Evolutionary conservation across 129 eudicot genomes (phyloP).

Genomic region (Helichrysum umbraculigerum): DNA sequence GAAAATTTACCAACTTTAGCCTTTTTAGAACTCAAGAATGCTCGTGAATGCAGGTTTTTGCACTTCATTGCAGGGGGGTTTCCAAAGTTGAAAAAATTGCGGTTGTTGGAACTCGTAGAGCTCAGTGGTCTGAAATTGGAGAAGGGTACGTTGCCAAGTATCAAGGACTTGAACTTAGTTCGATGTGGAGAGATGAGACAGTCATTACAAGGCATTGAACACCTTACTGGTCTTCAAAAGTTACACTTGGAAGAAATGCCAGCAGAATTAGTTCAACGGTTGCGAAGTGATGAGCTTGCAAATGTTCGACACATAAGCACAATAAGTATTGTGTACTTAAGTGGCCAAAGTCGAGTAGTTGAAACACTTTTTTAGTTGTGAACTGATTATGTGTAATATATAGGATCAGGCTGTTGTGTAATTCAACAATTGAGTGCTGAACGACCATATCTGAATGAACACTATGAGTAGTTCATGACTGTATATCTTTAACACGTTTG

Average conservation of each 20-base stretch:
- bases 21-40: conserved; percentile 48
- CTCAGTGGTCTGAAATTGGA: conserved; percentile 39
- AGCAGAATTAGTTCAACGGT: conserved; percentile 33
- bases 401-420: conserved; percentile 8
- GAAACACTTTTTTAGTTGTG: conserved; percentile 36
- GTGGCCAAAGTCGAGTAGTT: conserved; percentile 25
- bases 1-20: conserved; percentile 41
- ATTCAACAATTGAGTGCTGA: background rate
- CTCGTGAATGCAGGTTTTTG: conserved; percentile 38
- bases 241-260: conserved; percentile 58
- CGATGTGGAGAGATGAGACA: conserved; percentile 44
- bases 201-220: conserved; percentile 48
- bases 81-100: conserved; percentile 45
- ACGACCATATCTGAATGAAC: background rate
- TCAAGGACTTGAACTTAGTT: conserved; percentile 41
- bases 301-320: conserved; percentile 40
- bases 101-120: conserved; percentile 38
- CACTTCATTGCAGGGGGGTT: conserved; percentile 41
- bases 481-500: background rate
- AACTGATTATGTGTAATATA: background rate
- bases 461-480: background rate
- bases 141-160: conserved; percentile 44
- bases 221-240: conserved; percentile 48
- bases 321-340: conserved; percentile 35
- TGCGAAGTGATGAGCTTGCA: conserved; percentile 31